Evolutionary conservation across 129 eudicot species (phyloP).

Genomic region (Pulicaria dysenterica): DNA sequence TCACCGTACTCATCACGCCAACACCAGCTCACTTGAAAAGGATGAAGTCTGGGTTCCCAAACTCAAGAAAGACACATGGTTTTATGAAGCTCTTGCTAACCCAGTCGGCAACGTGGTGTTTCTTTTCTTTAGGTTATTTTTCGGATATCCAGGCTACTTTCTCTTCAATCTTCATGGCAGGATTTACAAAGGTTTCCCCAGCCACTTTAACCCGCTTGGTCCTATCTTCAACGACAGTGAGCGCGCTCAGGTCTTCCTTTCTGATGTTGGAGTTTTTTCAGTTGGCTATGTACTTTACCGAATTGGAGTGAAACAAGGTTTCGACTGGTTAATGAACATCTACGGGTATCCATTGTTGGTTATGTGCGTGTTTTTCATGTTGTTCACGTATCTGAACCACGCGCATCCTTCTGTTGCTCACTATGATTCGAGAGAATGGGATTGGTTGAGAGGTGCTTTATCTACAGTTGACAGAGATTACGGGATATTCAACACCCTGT

Average conservation of each 20-base stretch:
- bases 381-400: slow-evolving; percentile 35
- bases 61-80: slow-evolving; percentile 24
- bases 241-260: slow-evolving; percentile 27
- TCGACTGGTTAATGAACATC: slow-evolving; percentile 18
- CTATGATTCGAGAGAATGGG: slow-evolving; percentile 40
- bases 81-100: slow-evolving; percentile 20
- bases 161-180: slow-evolving; percentile 46
- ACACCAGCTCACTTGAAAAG: slow-evolving; percentile 39
- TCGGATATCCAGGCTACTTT: slow-evolving; percentile 50
- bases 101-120: slow-evolving; percentile 28
- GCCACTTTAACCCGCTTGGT: slow-evolving; percentile 36
- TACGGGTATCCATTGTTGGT: slow-evolving; percentile 29
- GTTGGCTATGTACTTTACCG: slow-evolving; percentile 20
- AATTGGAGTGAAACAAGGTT: slow-evolving; percentile 3
- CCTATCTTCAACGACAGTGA: slow-evolving; percentile 38
- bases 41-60: slow-evolving; percentile 36
- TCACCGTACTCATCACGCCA: slow-evolving; percentile 44
- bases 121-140: slow-evolving; percentile 28
- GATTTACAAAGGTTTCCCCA: slow-evolving; percentile 29
- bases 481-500: slow-evolving; percentile 31
- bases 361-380: slow-evolving; percentile 7
- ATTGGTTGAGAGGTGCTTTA: slow-evolving; percentile 45
- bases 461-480: slow-evolving; percentile 37
- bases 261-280: slow-evolving; percentile 26
- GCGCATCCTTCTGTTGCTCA: slow-evolving; percentile 36